Conservation (phyloP, 495 filamentous ascomycete species). For the Lepidopterella palustris region DNA sequence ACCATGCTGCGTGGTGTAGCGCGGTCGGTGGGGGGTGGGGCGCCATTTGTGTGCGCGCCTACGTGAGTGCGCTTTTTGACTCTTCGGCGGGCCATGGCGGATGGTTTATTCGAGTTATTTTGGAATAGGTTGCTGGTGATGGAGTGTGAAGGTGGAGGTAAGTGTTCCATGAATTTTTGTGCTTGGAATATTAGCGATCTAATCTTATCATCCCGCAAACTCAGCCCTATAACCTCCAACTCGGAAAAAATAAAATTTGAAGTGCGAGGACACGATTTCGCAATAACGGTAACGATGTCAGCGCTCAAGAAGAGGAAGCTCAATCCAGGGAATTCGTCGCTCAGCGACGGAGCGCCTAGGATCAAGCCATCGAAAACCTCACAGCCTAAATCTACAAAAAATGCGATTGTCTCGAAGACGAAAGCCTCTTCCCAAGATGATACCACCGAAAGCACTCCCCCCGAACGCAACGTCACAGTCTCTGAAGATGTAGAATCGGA, state of each 20-base stretch:
- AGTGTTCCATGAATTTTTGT: not conserved
- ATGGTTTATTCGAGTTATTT: not conserved
- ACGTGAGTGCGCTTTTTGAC: conserved; percentile 87
- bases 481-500: not conserved
- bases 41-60: conserved; percentile 55
- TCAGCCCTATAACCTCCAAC: not conserved
- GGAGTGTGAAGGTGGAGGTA: conserved; percentile 2
- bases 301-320: conserved; percentile 25
- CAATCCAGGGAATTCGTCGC: not conserved
- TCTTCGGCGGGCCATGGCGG: conserved; percentile 68
- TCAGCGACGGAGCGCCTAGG: not conserved
- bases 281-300: conserved; percentile 3
- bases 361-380: not conserved
- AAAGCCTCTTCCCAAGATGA: not conserved
- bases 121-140: not conserved
- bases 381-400: not conserved
- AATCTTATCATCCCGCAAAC: not conserved
- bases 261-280: no score
- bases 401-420: not conserved
- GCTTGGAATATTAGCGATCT: not conserved
- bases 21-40: no score
- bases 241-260: not conserved
- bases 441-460: not conserved
- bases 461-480: not conserved
- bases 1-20: no score